These are phyloP conservation scores for Picea sitchensis DNA, from an alignment of 75 land plant genomes.

Conservation along the genomic window DNA sequence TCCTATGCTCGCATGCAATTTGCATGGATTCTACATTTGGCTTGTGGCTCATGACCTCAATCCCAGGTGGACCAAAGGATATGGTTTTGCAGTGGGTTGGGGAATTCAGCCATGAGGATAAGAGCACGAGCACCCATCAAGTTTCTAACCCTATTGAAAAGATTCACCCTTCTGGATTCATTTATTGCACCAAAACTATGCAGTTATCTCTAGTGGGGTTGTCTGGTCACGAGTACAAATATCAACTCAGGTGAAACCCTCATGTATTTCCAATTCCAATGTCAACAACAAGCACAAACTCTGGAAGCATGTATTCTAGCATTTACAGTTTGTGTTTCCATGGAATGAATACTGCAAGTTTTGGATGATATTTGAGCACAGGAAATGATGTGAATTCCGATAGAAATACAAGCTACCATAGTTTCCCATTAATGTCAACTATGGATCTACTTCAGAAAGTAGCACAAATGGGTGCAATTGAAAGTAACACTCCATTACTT, in stretches of 20 bases:
- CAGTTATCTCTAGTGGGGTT: neutral
- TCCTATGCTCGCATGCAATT: too few relatives aligned
- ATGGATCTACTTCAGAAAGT: too few relatives aligned
- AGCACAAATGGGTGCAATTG: constrained; percentile 60
- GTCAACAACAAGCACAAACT: neutral
- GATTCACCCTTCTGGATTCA: neutral
- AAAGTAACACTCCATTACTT: constrained; percentile 37
- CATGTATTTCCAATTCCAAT: constrained; percentile 1
- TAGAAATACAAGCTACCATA: too few relatives aligned
- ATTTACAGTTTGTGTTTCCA: constrained; percentile 1
- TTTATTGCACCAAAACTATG: neutral
- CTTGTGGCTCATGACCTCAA: too few relatives aligned
- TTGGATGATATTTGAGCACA: neutral
- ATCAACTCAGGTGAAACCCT: neutral
- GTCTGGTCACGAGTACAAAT: constrained; percentile 4
- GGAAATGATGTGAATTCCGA: too few relatives aligned
- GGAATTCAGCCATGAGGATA: constrained; percentile 2
- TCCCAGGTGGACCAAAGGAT: too few relatives aligned
- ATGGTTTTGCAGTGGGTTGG: too few relatives aligned
- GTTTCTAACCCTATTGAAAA: neutral
- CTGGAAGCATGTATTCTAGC: neutral
- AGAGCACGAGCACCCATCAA: neutral
- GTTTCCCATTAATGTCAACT: too few relatives aligned
- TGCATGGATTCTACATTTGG: too few relatives aligned
- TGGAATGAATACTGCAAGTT: neutral